A percentile compares a stretch with the other conserved stretches of the same genome.
phyloP scores from a whole-genome alignment of 768 basidiomycete genomes.

The Leccinum aurantiacum region DNA sequence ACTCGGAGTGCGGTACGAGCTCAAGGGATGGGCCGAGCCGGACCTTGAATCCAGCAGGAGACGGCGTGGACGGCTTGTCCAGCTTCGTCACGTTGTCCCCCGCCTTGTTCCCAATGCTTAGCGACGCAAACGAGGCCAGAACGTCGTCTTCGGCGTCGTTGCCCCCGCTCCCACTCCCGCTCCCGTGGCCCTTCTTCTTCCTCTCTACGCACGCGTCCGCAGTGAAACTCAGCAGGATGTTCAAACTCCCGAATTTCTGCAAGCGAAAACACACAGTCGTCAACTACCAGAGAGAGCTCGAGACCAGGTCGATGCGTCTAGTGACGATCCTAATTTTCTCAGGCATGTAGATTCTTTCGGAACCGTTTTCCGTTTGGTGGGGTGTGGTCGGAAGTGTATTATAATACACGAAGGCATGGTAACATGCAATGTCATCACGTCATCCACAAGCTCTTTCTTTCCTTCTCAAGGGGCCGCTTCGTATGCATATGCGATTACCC shows the following conservation, averaged over 20 bases:
- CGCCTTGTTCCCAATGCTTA: slow-evolving; percentile 17
- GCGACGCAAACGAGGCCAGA: slow-evolving; percentile 26
- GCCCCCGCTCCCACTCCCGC: too few species aligned
- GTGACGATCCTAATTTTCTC: too few species aligned
- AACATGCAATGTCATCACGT: too few species aligned
- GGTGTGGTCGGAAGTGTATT: too few species aligned
- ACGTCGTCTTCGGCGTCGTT: slow-evolving; percentile 27
- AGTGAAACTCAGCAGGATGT: slow-evolving; percentile 58
- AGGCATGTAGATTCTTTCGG: too few species aligned
- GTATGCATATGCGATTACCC: too few species aligned
- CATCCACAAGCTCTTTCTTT: too few species aligned
- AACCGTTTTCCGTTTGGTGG: too few species aligned
- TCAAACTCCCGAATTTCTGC: slow-evolving; percentile 58
- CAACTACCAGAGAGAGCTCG: neutral
- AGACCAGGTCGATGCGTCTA: neutral
- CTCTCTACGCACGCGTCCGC: slow-evolving; percentile 44
- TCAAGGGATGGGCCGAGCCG: slow-evolving; percentile 26
- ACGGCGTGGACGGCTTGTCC: neutral
- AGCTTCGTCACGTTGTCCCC: neutral
- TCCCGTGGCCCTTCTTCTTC: neutral
- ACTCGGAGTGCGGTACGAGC: slow-evolving; percentile 34
- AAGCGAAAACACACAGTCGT: neutral
- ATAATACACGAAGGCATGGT: too few species aligned
- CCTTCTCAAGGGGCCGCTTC: too few species aligned
- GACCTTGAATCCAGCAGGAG: slow-evolving; percentile 18